phyloP scores from a whole-genome alignment of 768 basidiomycete genomes.

The Sarcodon aspratus region DNA sequence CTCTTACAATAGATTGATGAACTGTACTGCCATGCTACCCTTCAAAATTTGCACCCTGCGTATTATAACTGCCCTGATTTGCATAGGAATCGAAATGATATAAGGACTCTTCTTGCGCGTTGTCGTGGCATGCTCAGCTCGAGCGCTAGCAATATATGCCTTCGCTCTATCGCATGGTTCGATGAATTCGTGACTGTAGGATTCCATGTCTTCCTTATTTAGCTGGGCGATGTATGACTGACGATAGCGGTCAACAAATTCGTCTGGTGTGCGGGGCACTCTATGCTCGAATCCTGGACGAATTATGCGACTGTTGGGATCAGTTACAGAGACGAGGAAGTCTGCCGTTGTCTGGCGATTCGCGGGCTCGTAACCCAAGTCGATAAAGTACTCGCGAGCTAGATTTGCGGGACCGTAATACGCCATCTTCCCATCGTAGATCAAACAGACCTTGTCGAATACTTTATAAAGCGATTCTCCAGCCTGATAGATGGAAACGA shows the following conservation, averaged over 20 bases:
- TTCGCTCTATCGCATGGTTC: conserved; percentile 29
- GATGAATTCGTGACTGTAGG: conserved; percentile 32
- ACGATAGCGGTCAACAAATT: conserved; percentile 32
- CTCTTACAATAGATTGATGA: conserved; percentile 15
- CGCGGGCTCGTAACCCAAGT: conserved; percentile 47
- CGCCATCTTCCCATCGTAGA: conserved; percentile 63
- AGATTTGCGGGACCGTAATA: conserved; percentile 61
- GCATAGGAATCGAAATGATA: conserved; percentile 23
- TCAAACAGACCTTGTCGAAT: conserved; percentile 76
- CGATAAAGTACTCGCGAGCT: conserved; percentile 63
- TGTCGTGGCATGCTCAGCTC: conserved; percentile 37
- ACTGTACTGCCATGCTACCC: conserved; percentile 16
- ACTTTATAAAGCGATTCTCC: conserved; percentile 51
- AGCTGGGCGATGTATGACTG: conserved; percentile 24
- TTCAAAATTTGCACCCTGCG: conserved; percentile 23
- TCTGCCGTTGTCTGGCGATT: conserved; percentile 51
- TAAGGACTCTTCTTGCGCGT: conserved; percentile 27
- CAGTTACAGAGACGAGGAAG: conserved; percentile 49
- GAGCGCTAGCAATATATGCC: conserved; percentile 36
- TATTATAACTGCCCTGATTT: conserved; percentile 22
- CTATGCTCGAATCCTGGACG: conserved; percentile 26
- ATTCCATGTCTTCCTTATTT: conserved; percentile 35
- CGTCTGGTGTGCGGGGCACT: conserved; percentile 41
- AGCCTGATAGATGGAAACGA: conserved; percentile 83
- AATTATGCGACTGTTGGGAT: conserved; percentile 43